These are phyloP conservation scores for Triticum dicoccoides DNA, from an alignment of 176 grass and related monocot genomes.

Conservation along the genomic window DNA sequence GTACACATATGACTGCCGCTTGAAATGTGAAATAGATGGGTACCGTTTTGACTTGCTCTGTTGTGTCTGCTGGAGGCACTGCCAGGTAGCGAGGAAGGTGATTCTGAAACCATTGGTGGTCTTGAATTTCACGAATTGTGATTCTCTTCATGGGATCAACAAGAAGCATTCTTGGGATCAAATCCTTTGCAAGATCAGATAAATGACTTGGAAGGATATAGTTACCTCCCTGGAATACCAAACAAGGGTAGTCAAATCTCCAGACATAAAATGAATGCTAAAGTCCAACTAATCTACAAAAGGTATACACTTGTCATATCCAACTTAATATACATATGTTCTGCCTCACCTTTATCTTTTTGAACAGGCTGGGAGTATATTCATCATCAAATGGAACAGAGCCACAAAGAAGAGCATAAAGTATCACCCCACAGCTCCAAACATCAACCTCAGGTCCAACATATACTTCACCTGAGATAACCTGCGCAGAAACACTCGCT, in stretches of 20 bases:
- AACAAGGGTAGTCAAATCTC: slow-evolving; percentile 8
- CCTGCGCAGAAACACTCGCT: slow-evolving; percentile 33
- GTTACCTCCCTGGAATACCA: slow-evolving; percentile 58
- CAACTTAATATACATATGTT: not conserved
- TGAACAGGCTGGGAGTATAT: slow-evolving; percentile 81
- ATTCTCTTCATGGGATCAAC: slow-evolving; percentile 98
- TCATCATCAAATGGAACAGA: slow-evolving; percentile 94
- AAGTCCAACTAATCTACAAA: not conserved
- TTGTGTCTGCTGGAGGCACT: slow-evolving; percentile 74
- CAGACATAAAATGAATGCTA: not conserved
- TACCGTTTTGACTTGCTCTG: slow-evolving; percentile 79
- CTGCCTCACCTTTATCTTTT: slow-evolving; percentile 82
- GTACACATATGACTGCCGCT: not conserved
- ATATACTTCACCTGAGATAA: slow-evolving; percentile 87
- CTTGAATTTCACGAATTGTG: slow-evolving; percentile 75
- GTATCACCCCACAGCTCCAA: slow-evolving; percentile 95
- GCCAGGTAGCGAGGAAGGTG: slow-evolving; percentile 68
- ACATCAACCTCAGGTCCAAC: slow-evolving; percentile 94
- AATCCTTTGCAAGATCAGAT: slow-evolving; percentile 77
- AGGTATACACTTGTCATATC: not conserved
- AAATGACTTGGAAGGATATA: slow-evolving; percentile 94
- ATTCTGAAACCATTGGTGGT: slow-evolving; percentile 78
- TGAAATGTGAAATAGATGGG: slow-evolving; percentile 1
- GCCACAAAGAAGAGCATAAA: slow-evolving; percentile 98
- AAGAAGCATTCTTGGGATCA: slow-evolving; percentile 88